phyloP scores from a whole-genome alignment of 768 basidiomycete species.

The Pleurotus cornucopiae region DNA sequence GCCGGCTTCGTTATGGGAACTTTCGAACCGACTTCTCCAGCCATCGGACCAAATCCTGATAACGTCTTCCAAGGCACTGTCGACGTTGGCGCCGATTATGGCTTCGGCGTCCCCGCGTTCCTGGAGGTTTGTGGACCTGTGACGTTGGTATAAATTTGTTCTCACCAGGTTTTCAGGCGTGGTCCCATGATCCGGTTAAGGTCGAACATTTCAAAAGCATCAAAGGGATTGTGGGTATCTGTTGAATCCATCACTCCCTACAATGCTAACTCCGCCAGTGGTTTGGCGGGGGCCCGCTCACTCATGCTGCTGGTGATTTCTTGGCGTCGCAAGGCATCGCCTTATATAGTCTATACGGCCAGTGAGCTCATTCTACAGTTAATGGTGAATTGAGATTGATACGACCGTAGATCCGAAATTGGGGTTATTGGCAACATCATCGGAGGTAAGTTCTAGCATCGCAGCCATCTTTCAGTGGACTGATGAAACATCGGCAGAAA shows the following conservation, averaged over 20 bases:
- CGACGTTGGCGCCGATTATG: conserved; percentile 13
- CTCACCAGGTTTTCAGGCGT: conserved; percentile 1
- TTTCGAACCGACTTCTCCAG: conserved; percentile 8
- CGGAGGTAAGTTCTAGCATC: neutral
- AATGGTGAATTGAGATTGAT: no score
- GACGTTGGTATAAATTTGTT: neutral
- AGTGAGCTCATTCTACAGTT: conserved; percentile 13
- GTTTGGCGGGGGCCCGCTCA: conserved; percentile 15
- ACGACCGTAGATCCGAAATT: conserved; percentile 8
- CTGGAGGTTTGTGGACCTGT: conserved; percentile 19
- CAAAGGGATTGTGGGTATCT: conserved; percentile 1
- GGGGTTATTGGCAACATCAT: conserved; percentile 11
- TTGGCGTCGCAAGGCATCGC: conserved; percentile 24
- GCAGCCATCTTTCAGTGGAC: no score
- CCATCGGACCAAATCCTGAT: conserved; percentile 20
- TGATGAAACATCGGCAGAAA: conserved; percentile 1
- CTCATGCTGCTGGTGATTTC: conserved; percentile 24
- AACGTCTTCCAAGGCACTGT: conserved; percentile 19
- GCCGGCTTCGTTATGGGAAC: conserved; percentile 8
- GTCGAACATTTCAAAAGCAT: conserved; percentile 9
- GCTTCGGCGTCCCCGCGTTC: conserved; percentile 22
- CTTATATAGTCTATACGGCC: conserved; percentile 24
- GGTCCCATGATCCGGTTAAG: conserved; percentile 8
- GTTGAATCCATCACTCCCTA: neutral
- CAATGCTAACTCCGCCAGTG: conserved; percentile 1